These are phyloP conservation scores for Alloteropsis semialata DNA, from an alignment of 176 grass and related monocot species.

Conservation along the genomic window DNA sequence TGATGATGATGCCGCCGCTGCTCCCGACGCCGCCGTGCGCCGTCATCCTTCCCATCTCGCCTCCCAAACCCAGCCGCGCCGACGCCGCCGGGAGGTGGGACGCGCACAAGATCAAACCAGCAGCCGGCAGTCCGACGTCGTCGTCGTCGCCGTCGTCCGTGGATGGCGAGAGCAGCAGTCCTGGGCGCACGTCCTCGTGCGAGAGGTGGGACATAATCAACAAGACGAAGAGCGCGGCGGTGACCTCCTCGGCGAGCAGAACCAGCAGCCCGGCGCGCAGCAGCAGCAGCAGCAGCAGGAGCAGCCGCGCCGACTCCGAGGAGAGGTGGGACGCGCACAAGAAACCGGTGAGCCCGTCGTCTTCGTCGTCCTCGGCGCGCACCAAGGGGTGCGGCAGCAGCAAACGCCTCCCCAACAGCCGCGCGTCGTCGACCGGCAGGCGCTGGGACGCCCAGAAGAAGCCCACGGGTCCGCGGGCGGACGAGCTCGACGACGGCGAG, in stretches of 20 bases:
- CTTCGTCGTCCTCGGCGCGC: neutral
- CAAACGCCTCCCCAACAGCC: neutral
- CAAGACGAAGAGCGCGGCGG: neutral
- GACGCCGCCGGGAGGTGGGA: neutral
- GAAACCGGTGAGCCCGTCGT: neutral
- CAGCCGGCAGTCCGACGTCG: neutral
- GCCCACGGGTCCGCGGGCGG: neutral
- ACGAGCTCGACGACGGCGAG: neutral
- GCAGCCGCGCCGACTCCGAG: neutral
- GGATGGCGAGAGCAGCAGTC: neutral
- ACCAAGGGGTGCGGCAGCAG: neutral
- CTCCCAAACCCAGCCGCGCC: neutral
- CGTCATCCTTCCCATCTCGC: neutral
- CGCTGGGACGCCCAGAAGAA: neutral
- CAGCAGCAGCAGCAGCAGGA: neutral
- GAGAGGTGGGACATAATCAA: neutral
- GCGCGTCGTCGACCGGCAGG: neutral
- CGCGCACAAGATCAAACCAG: neutral
- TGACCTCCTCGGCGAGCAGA: neutral
- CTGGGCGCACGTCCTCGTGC: neutral
- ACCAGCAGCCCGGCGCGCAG: neutral
- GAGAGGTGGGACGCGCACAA: neutral
- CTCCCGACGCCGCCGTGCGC: neutral
- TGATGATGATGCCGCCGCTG: neutral
- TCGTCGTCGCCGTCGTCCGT: neutral